Conservation (phyloP, 208 protist genomes). For the Wallacemonas sp. region DNA sequence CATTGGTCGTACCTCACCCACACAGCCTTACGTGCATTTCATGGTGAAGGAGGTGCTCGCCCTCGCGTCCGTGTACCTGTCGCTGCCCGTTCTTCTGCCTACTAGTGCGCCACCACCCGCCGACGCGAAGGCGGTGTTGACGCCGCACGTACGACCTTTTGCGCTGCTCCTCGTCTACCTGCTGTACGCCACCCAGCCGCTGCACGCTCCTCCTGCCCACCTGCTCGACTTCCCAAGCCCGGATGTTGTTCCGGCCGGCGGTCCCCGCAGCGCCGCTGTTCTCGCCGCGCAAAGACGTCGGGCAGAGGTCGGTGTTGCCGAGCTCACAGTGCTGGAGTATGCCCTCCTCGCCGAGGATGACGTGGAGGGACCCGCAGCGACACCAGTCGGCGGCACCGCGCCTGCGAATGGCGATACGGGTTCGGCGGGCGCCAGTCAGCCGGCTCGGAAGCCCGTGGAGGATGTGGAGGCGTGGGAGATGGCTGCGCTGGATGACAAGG, state of each 20-base stretch:
- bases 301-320: not conserved
- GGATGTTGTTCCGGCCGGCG: not conserved
- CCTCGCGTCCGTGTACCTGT: conserved; percentile 62
- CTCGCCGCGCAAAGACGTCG: not conserved
- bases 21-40: conserved; percentile 36
- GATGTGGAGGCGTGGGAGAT: conserved; percentile 4
- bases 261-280: not conserved
- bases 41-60: conserved; percentile 59
- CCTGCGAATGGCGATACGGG: too few relatives aligned
- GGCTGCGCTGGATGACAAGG: conserved; percentile 15
- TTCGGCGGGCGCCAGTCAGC: too few relatives aligned
- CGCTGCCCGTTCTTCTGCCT: conserved; percentile 30
- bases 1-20: conserved; percentile 38
- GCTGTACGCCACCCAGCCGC: conserved; percentile 64
- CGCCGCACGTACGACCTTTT: conserved; percentile 49
- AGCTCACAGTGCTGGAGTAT: conserved; percentile 5
- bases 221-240: not conserved
- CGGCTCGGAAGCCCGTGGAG: conserved; percentile 5
- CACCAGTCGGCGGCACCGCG: not conserved
- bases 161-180: conserved; percentile 59
- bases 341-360: not conserved
- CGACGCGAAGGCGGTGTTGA: not conserved
- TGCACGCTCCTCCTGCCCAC: not conserved
- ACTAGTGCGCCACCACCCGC: not conserved
- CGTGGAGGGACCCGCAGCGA: not conserved